These are phyloP conservation scores for Allodekkera sacchari DNA, from an alignment of 805 yeast species.

Conservation along the genomic window DNA sequence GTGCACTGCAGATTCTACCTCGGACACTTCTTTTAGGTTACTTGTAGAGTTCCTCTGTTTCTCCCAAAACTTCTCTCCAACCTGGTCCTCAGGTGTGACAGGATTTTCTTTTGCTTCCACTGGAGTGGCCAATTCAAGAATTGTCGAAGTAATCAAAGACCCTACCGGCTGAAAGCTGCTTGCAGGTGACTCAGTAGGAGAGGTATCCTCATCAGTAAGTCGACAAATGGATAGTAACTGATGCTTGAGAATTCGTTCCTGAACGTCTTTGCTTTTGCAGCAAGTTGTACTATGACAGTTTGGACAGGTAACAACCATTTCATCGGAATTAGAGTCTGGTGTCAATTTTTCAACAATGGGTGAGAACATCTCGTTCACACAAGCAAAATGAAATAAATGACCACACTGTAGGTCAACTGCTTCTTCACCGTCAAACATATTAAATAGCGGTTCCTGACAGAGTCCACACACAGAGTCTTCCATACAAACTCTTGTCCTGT, in stretches of 20 bases:
- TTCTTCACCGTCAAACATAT: constrained; percentile 34
- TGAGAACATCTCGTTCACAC: constrained; percentile 26
- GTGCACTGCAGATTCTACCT: neutral
- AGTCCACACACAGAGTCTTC: constrained; percentile 27
- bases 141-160: neutral
- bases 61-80: constrained; percentile 15
- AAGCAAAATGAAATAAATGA: constrained; percentile 37
- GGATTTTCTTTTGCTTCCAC: constrained; percentile 8
- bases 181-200: neutral
- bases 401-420: constrained; percentile 32
- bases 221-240: constrained; percentile 1
- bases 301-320: constrained; percentile 7
- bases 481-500: neutral
- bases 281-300: constrained; percentile 3
- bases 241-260: neutral
- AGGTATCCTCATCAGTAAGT: neutral
- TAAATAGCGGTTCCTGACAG: constrained; percentile 35
- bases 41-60: constrained; percentile 1
- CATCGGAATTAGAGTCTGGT: neutral
- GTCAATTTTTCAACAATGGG: constrained; percentile 1
- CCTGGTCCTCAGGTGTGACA: constrained; percentile 18
- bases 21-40: neutral
- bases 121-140: neutral
- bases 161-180: neutral
- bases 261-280: constrained; percentile 1